Conservation (phyloP, 2,329 filamentous ascomycete species). For the Colletotrichum sp. region DNA sequence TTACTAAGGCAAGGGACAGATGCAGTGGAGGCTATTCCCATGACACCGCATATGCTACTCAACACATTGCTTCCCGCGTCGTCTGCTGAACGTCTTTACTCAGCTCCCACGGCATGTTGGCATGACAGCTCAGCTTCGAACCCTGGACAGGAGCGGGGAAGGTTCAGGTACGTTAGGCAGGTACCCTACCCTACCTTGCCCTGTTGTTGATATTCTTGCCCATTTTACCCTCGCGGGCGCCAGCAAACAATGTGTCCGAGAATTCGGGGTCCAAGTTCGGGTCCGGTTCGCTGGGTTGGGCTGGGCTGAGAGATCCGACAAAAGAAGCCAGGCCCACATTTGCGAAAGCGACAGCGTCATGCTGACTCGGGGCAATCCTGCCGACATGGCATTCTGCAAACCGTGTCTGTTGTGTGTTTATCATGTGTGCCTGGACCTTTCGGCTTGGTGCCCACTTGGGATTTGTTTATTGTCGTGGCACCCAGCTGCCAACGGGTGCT, state of each 20-base stretch:
- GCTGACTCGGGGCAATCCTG: conserved; percentile 1
- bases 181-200: not conserved
- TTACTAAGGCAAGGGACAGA: not conserved
- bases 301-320: not conserved
- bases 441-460: not conserved
- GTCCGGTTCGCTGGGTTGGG: not conserved
- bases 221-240: not conserved
- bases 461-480: not conserved
- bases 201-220: not conserved
- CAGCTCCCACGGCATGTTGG: not conserved
- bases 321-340: not conserved
- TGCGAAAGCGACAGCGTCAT: not conserved
- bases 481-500: not conserved
- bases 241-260: not conserved
- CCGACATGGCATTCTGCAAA: not conserved
- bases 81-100: not conserved
- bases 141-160: not conserved
- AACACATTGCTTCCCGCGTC: not conserved
- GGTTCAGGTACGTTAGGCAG: not conserved
- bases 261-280: conserved; percentile 2
- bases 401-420: not conserved
- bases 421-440: not conserved
- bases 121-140: not conserved
- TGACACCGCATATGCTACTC: not conserved
- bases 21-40: not conserved